These are phyloP conservation scores for Echeveria elegans DNA, from an alignment of 164 flowering plant species.

Conservation along the genomic window DNA sequence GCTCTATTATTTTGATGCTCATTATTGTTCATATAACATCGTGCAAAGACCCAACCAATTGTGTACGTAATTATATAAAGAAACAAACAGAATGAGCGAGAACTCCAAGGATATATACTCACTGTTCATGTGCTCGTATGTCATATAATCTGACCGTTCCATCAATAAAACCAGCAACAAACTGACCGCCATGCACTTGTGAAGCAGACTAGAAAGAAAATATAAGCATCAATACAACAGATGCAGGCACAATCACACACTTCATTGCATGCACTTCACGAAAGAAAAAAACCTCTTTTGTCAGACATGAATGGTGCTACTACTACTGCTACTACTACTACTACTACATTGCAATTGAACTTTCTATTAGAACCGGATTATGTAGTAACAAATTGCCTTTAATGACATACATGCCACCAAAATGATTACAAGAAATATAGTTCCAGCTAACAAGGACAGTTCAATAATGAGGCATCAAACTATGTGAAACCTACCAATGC, in stretches of 20 bases:
- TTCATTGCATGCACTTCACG: neutral
- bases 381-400: neutral
- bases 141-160: conserved; percentile 88
- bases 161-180: conserved; percentile 86
- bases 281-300: neutral
- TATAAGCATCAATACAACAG: conserved; percentile 7
- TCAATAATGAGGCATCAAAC: neutral
- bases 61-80: neutral
- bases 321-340: too few relatives aligned
- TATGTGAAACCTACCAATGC: conserved; percentile 44
- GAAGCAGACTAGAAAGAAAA: conserved; percentile 63
- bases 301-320: neutral
- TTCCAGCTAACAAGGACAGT: neutral
- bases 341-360: too few relatives aligned
- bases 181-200: conserved; percentile 84
- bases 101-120: conserved; percentile 13
- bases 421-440: neutral
- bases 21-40: neutral
- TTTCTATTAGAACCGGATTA: neutral
- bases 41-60: neutral
- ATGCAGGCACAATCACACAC: neutral
- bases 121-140: conserved; percentile 81
- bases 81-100: neutral
- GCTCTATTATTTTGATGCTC: neutral
- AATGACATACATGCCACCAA: neutral